Percentiles rank a stretch among this genome's conserved stretches.
Evolutionary conservation across 257 asterid species (phyloP).

Genomic region (Paraleonurus japonicus): DNA sequence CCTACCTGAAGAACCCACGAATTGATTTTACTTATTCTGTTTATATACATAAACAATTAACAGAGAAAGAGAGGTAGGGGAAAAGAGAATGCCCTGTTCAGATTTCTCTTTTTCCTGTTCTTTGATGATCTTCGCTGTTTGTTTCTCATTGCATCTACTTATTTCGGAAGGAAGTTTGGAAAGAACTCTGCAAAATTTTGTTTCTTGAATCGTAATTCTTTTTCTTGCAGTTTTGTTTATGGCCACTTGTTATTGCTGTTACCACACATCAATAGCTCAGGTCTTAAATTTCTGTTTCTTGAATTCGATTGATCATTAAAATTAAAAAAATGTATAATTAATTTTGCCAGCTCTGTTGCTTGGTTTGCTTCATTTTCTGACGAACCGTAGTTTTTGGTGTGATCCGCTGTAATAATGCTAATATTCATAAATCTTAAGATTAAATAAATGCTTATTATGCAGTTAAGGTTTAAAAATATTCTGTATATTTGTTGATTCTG

Average conservation of each 20-base stretch:
- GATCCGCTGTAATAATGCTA: conserved; percentile 36
- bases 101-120: conserved; percentile 37
- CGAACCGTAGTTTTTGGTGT: conserved; percentile 30
- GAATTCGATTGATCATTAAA: conserved; percentile 29
- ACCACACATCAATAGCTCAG: conserved; percentile 22
- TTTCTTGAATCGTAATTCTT: conserved; percentile 11
- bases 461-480: conserved; percentile 22
- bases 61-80: conserved; percentile 44
- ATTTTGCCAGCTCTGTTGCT: conserved; percentile 2
- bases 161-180: conserved; percentile 5
- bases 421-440: conserved; percentile 20
- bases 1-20: conserved; percentile 21
- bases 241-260: conserved; percentile 5
- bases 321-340: not conserved
- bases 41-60: conserved; percentile 20
- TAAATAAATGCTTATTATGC: conserved; percentile 27
- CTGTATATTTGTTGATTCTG: conserved; percentile 18
- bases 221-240: not conserved
- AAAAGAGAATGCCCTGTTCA: conserved; percentile 30
- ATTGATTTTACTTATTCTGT: conserved; percentile 22
- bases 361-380: conserved; percentile 16
- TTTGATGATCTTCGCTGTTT: conserved; percentile 35
- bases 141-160: conserved; percentile 33
- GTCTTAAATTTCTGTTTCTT: not conserved
- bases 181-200: conserved; percentile 6